Evolutionary conservation across 495 filamentous ascomycete species (phyloP), one percentile per base, ranked within the genome.

Genomic region (Trichoderma orchidacearum): DNA sequence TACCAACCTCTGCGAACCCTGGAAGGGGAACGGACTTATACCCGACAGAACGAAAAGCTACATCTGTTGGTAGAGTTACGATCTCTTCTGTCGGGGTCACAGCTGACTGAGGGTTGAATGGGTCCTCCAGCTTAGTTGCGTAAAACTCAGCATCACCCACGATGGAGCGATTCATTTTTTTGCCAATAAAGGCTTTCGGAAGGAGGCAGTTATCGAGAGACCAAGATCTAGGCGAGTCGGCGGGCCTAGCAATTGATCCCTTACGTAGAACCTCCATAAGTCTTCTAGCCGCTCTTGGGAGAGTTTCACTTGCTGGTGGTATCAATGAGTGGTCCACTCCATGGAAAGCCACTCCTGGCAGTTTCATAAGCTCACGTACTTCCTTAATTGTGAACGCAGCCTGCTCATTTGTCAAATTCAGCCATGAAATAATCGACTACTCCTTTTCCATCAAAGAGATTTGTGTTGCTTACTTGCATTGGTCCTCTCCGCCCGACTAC

Each of bases 321-420:
- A 90, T 70, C 0, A 94, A 70, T 4, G 79, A 71, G 25, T 70
- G 63, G 53, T 86, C 79, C 28, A 92, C 74, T 7, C 84, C 80
- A 36, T 84, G 80, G 60, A 96, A 93, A 18, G 75, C 75, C 3
- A 95, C 85, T 1, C 66, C 68, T 2, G 81, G 80, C n/a, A 97
- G 75, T 32, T 87, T 84, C 61, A 95, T 80, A 1, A 96, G 73
- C 64, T 97, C 93, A 3, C 93, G 82, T 2, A 88, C 68, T 67
- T 98, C 93, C 67, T 95, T 97, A 59, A 94, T 92, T 0, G 94
- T 96, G 65, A 96, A 97, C 0, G 93, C 78, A 12, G 88, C 90
- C 83, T 92, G 60, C 38, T 28, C 17, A 52, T 35, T 25, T 11
- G 34, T 18, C 21, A 8, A n/a, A 13, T 25, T 57, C 21, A 48